Evolutionary conservation across 495 filamentous ascomycete species (phyloP).

Genomic region (Xylaria palmicola): DNA sequence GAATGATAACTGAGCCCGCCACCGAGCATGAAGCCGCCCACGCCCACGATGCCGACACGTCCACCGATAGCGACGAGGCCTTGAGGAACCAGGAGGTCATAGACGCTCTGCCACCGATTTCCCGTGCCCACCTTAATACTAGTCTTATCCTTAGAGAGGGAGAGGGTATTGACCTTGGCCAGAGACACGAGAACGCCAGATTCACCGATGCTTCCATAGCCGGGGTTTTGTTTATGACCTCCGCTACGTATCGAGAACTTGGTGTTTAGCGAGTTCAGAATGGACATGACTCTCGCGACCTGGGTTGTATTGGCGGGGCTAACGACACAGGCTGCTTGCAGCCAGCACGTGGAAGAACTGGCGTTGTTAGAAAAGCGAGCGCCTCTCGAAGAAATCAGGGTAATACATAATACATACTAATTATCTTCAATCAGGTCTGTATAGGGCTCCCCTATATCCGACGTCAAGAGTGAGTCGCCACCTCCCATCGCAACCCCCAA

Average conservation of each 20-base stretch:
- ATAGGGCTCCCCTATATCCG: too few relatives aligned
- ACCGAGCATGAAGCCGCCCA: neutral
- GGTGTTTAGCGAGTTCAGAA: neutral
- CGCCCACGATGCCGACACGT: neutral
- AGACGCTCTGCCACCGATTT: neutral
- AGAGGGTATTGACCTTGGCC: neutral
- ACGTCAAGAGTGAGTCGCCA: too few relatives aligned
- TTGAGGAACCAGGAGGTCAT: neutral
- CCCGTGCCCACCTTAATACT: neutral
- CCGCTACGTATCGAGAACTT: neutral
- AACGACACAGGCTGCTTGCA: neutral
- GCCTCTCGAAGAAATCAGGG: too few relatives aligned
- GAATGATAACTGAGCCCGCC: neutral
- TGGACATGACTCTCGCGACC: neutral
- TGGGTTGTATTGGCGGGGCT: neutral
- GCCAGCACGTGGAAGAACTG: neutral
- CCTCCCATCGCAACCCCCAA: too few relatives aligned
- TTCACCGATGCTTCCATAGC: neutral
- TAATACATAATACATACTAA: too few relatives aligned
- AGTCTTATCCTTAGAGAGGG: neutral
- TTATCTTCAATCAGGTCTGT: too few relatives aligned
- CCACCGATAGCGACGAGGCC: neutral
- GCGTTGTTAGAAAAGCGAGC: too few relatives aligned
- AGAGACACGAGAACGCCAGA: neutral
- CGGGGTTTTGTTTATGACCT: neutral